A percentile compares a stretch with the other conserved stretches of the same genome.
phyloP scores from a whole-genome alignment of 2,329 filamentous ascomycete genomes.

The Ascochyta viciae-villosae region DNA sequence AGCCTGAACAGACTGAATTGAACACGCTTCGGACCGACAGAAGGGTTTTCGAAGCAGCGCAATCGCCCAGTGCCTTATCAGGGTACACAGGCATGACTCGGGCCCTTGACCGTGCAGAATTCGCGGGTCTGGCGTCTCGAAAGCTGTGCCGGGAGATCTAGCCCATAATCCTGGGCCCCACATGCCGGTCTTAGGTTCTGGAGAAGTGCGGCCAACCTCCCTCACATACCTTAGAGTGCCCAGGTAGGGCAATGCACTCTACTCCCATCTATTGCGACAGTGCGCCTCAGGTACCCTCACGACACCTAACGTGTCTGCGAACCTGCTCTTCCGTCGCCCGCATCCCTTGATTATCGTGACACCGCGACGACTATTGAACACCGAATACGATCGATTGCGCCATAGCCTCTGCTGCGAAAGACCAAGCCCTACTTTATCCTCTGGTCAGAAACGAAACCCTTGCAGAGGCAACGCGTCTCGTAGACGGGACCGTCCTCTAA shows the following conservation, averaged over 20 bases:
- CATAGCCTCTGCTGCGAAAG: neutral
- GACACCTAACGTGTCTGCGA: slow-evolving; percentile 1
- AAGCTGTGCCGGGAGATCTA: slow-evolving; percentile 6
- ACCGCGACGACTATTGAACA: neutral
- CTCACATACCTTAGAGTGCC: slow-evolving; percentile 12
- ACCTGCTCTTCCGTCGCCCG: neutral
- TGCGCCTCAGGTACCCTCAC: neutral
- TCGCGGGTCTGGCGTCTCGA: slow-evolving; percentile 7
- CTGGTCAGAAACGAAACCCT: neutral
- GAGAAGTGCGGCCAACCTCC: slow-evolving; percentile 10
- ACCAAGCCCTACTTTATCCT: neutral
- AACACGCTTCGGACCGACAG: slow-evolving; percentile 2
- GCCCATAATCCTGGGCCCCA: slow-evolving; percentile 8
- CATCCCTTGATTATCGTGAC: neutral
- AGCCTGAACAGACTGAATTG: neutral
- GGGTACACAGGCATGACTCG: neutral
- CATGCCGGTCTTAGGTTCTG: slow-evolving; percentile 10
- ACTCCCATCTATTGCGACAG: neutral
- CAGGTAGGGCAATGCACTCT: slow-evolving; percentile 5
- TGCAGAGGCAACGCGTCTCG: slow-evolving; percentile 3
- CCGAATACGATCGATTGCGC: slow-evolving; percentile 4
- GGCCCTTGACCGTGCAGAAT: neutral
- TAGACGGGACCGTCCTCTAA: neutral
- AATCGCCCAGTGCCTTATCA: neutral
- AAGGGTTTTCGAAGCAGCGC: neutral